phyloP scores from a whole-genome alignment of 169 alveolate genomes.

The Cryptosporidium ubiquitum region DNA sequence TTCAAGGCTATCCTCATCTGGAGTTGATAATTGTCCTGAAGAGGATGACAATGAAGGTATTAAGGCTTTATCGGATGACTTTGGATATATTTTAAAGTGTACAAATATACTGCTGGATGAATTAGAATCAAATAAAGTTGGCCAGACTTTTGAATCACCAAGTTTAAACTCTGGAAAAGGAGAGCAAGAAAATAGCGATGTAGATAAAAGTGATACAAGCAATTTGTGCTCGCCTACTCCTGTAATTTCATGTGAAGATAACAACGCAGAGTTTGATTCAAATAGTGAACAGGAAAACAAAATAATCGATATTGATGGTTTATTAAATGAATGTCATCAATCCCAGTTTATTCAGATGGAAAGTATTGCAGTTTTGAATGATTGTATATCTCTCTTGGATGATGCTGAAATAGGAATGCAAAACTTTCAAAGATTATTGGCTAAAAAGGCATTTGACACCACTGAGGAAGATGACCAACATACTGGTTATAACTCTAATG shows the following conservation, averaged over 20 bases:
- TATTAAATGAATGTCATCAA: conserved; percentile 61
- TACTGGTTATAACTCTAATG: background rate
- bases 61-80: background rate
- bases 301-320: conserved; percentile 25
- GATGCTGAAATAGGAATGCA: conserved; percentile 74
- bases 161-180: background rate
- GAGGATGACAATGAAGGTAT: background rate
- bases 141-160: background rate
- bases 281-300: background rate
- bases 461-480: conserved; percentile 9
- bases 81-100: conserved; percentile 19
- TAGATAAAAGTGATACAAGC: background rate
- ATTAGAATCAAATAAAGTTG: background rate
- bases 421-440: conserved; percentile 59
- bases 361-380: conserved; percentile 62
- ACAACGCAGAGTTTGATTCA: background rate
- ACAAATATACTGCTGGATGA: background rate
- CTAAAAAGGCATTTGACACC: conserved; percentile 58
- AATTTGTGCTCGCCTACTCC: conserved; percentile 14
- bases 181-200: conserved; percentile 5
- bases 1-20: background rate
- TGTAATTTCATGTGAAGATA: conserved; percentile 7
- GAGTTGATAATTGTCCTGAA: background rate
- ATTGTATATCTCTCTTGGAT: conserved; percentile 52
- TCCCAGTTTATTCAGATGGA: conserved; percentile 70